Evolutionary conservation across 1,139 yeast genomes (phyloP).

Genomic region (Nakaseomyces delphensis): DNA sequence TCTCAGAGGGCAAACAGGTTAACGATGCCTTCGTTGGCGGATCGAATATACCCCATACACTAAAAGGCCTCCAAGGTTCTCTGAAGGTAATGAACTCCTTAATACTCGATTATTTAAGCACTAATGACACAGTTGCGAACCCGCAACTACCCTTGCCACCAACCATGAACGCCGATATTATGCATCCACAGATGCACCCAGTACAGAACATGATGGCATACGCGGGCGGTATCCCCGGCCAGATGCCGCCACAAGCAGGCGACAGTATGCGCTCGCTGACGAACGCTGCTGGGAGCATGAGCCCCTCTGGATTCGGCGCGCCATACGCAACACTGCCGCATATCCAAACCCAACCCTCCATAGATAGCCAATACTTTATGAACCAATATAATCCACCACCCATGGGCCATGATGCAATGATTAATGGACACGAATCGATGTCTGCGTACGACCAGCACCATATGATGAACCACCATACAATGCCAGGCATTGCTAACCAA

Average conservation of each 20-base stretch:
- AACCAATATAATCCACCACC: conserved; percentile 4
- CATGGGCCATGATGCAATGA: conserved; percentile 2
- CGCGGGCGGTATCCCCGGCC: neutral
- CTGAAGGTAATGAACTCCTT: conserved; percentile 46
- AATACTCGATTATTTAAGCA: conserved; percentile 40
- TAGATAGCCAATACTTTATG: conserved; percentile 1
- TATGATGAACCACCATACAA: neutral
- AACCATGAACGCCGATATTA: neutral
- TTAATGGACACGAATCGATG: conserved; percentile 1
- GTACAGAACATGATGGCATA: neutral
- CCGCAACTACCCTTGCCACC: conserved; percentile 5
- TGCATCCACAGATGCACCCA: conserved; percentile 3
- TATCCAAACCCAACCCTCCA: conserved; percentile 1
- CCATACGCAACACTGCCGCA: conserved; percentile 5
- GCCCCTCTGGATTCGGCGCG: neutral
- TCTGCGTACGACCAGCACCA: neutral
- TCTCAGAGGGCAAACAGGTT: conserved; percentile 74
- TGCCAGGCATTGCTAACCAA: conserved; percentile 2
- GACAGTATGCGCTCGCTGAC: neutral
- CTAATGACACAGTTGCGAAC: conserved; percentile 17
- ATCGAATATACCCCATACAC: conserved; percentile 35
- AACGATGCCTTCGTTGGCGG: conserved; percentile 54
- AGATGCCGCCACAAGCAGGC: neutral
- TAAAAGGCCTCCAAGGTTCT: conserved; percentile 46
- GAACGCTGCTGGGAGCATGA: conserved; percentile 1